Conservation (phyloP, 371 early-diverging fungal species). For the Apophysomyces variabilis region DNA sequence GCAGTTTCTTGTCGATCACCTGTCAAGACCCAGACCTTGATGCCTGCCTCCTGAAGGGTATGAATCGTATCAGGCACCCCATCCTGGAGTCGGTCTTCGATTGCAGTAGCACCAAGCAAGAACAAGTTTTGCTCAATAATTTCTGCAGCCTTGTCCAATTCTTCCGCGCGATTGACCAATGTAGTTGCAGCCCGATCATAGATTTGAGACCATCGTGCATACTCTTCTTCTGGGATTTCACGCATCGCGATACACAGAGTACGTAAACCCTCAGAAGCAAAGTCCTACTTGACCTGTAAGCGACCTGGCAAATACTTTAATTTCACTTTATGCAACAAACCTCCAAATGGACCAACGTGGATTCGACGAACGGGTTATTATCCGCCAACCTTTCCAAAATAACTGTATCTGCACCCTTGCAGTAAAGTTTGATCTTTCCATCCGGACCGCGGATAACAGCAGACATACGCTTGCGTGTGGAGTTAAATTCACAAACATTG, state of each 20-base stretch:
- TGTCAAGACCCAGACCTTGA: constrained; percentile 96
- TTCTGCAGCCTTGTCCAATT: constrained; percentile 91
- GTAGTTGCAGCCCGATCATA: constrained; percentile 92
- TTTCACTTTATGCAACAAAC: constrained; percentile 13
- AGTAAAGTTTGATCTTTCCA: constrained; percentile 89
- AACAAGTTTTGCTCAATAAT: constrained; percentile 92
- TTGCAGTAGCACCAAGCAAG: constrained; percentile 96
- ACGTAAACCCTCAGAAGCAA: constrained; percentile 90
- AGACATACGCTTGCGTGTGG: constrained; percentile 97
- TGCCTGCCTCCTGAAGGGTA: constrained; percentile 93
- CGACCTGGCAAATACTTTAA: background rate
- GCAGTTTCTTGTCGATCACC: constrained; percentile 95
- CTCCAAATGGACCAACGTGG: constrained; percentile 77
- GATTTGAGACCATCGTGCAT: constrained; percentile 79
- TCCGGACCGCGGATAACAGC: constrained; percentile 91
- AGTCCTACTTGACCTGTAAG: constrained; percentile 52
- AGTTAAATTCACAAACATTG: constrained; percentile 97
- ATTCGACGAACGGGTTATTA: constrained; percentile 79
- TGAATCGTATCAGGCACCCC: constrained; percentile 97
- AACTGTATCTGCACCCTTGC: constrained; percentile 99
- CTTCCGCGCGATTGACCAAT: constrained; percentile 84
- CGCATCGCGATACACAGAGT: constrained; percentile 95
- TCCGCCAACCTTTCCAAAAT: constrained; percentile 91
- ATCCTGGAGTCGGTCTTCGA: constrained; percentile 99
- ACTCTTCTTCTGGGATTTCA: constrained; percentile 88